These are phyloP conservation scores for Escovopsis sp. DNA, from an alignment of 2,329 filamentous ascomycete species.

Conservation along the genomic window DNA sequence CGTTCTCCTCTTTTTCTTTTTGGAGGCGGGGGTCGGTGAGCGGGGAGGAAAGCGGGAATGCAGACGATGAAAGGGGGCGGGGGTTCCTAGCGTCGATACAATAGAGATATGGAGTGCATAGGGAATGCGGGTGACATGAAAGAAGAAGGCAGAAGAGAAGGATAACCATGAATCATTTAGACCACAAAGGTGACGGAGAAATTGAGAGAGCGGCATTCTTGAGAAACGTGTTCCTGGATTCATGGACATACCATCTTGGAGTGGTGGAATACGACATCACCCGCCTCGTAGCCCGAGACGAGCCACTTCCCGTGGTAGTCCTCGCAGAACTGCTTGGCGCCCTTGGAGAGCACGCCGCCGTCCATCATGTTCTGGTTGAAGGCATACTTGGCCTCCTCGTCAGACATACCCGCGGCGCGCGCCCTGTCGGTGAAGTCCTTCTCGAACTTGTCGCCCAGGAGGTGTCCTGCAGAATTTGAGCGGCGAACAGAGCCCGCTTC, in stretches of 20 bases:
- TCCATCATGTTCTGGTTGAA: constrained; percentile 47
- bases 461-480: constrained; percentile 5
- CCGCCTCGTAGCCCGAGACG: constrained; percentile 22
- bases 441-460: constrained; percentile 33
- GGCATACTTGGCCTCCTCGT: constrained; percentile 33
- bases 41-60: too few relatives aligned
- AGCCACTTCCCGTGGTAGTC: constrained; percentile 18
- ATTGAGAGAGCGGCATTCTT: too few relatives aligned
- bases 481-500: too few relatives aligned
- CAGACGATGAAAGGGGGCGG: too few relatives aligned
- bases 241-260: constrained; percentile 16
- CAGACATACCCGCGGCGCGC: constrained; percentile 29
- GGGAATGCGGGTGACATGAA: too few relatives aligned
- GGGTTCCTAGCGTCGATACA: too few relatives aligned
- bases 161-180: too few relatives aligned
- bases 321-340: not conserved
- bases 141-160: too few relatives aligned
- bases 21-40: too few relatives aligned
- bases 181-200: too few relatives aligned
- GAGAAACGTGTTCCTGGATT: not conserved
- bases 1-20: too few relatives aligned
- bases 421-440: constrained; percentile 32
- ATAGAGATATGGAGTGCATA: too few relatives aligned
- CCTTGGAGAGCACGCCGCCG: constrained; percentile 32
- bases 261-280: constrained; percentile 24